Evolutionary conservation across 257 asterid genomes (phyloP).

Genomic region (Fraxinus quadrangulata): DNA sequence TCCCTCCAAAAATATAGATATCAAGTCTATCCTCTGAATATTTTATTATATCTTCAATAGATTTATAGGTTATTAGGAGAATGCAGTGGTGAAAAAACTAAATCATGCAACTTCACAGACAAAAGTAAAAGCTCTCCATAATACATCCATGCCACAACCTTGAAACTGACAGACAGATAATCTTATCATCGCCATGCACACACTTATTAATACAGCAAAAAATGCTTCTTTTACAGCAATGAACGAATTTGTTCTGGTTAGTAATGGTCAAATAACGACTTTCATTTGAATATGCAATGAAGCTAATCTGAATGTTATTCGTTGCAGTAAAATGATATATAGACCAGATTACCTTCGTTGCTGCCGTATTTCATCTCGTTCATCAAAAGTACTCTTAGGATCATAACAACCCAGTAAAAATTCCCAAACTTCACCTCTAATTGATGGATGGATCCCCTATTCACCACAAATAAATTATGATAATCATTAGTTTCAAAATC

Average conservation of each 20-base stretch:
- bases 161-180: conserved; percentile 10
- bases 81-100: not conserved
- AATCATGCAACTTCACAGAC: conserved; percentile 8
- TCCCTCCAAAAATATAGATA: not conserved
- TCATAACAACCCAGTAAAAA: conserved; percentile 90
- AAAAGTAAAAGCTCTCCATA: conserved; percentile 6
- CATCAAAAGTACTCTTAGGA: conserved; percentile 82
- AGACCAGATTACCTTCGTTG: conserved; percentile 60
- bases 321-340: not conserved
- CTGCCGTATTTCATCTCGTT: conserved; percentile 70
- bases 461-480: conserved; percentile 25
- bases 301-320: not conserved
- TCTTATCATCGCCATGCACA: conserved; percentile 5
- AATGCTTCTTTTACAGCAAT: conserved; percentile 17
- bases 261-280: not conserved
- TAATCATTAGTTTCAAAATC: conserved; percentile 27
- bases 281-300: conserved; percentile 13
- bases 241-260: conserved; percentile 1
- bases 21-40: conserved; percentile 11
- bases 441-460: conserved; percentile 95
- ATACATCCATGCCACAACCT: conserved; percentile 1
- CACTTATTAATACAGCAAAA: not conserved
- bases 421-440: conserved; percentile 99
- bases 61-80: not conserved
- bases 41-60: conserved; percentile 7